Evolutionary conservation across 805 yeast genomes (phyloP).

Genomic region (Pichia kluyveri): DNA sequence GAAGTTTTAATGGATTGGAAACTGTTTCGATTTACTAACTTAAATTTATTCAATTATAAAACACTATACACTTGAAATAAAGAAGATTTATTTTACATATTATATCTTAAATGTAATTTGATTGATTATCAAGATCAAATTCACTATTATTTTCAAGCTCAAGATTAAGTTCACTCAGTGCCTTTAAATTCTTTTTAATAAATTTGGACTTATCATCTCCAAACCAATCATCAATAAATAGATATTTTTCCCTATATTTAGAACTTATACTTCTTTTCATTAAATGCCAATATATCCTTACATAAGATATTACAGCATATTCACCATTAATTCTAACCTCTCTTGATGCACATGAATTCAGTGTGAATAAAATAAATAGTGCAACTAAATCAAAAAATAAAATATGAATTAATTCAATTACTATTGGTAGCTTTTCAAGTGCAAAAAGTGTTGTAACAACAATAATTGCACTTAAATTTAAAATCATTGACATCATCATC

Average conservation of each 20-base stretch:
- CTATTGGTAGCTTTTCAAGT: not conserved
- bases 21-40: too few species aligned
- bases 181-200: constrained; percentile 6
- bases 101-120: not conserved
- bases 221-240: constrained; percentile 13
- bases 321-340: constrained; percentile 10
- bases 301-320: constrained; percentile 5
- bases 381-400: constrained; percentile 7
- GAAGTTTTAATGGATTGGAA: too few species aligned
- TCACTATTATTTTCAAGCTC: not conserved
- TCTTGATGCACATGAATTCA: constrained; percentile 9
- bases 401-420: constrained; percentile 7
- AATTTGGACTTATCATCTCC: constrained; percentile 12
- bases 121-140: not conserved
- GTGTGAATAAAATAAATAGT: constrained; percentile 3
- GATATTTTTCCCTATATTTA: constrained; percentile 3
- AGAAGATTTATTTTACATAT: too few species aligned
- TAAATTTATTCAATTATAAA: too few species aligned
- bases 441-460: not conserved
- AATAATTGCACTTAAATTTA: not conserved
- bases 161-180: not conserved
- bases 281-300: constrained; percentile 9
- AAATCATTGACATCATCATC: not conserved
- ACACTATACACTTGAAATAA: too few species aligned
- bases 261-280: not conserved